A percentile compares a stretch with the other conserved stretches of the same genome.
Evolutionary conservation across 306 rosid species (phyloP).

Genomic region (Trifolium dubium): DNA sequence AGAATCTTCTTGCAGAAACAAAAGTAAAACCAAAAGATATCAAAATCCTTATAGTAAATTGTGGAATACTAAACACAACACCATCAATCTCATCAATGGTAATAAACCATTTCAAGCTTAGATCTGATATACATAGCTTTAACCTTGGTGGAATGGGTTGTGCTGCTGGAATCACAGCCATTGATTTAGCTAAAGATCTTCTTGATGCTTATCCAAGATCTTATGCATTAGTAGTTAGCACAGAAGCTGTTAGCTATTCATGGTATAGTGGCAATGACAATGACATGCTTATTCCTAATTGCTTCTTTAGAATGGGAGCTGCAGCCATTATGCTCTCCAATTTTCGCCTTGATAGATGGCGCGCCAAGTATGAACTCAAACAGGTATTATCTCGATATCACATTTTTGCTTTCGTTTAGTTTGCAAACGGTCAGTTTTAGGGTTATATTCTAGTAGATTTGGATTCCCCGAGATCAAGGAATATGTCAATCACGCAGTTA

Average conservation of each 20-base stretch:
- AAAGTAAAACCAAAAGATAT: conserved; percentile 51
- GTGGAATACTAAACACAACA: conserved; percentile 62
- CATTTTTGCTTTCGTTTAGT: background rate
- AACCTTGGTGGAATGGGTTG: conserved; percentile 83
- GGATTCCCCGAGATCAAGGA: background rate
- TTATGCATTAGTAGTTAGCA: conserved; percentile 72
- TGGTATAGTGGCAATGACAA: conserved; percentile 64
- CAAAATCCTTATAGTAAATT: conserved; percentile 58
- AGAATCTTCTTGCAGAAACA: conserved; percentile 55
- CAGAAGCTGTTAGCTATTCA: conserved; percentile 61
- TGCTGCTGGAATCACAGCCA: conserved; percentile 71
- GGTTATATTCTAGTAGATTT: background rate
- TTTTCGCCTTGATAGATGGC: conserved; percentile 59
- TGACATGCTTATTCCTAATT: conserved; percentile 66
- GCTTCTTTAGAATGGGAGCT: conserved; percentile 80
- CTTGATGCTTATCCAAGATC: conserved; percentile 55
- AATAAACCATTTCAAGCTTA: conserved; percentile 64
- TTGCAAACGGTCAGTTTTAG: background rate
- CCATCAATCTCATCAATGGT: conserved; percentile 70
- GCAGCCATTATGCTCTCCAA: conserved; percentile 65
- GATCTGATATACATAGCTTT: conserved; percentile 64
- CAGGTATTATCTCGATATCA: conserved; percentile 43
- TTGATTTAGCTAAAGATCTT: conserved; percentile 73
- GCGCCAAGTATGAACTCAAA: conserved; percentile 66
- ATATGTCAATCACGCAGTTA: background rate